Evolutionary conservation across 2,329 filamentous ascomycete species (phyloP), one percentile per base, ranked within the genome.

Genomic region (Claviceps fusiformis): DNA sequence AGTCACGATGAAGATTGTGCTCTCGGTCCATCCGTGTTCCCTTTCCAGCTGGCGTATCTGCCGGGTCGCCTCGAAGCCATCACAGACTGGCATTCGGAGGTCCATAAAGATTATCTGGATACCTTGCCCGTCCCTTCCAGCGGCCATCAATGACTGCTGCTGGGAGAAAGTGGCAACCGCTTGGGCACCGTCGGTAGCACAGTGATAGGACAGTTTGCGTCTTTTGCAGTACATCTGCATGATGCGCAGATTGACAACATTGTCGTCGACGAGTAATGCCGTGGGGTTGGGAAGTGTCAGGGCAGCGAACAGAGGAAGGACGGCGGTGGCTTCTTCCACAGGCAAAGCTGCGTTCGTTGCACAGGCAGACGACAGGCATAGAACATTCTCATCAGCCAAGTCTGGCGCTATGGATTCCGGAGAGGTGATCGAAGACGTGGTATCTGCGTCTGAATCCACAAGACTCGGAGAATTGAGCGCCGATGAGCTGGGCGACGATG

Each of bases 211-310:
- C 29, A 75, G 66, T 0, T 68, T 67, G 11, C 73, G 65, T 46
- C 71, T 71, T 54, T 71, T 69, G 52, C 75, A 72, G 59, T 75
- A 76, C 61, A 75, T 73, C 19, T 70, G 65, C 33, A 77, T 59
- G 31, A 77, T 74, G 24, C 74, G 73, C 0, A 76, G 67, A 27
- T 77, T 77, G 54, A 77, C 71, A 3, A 69, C 54, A 49, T 77
- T 77, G 57, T 76, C 75, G 57, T 77, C 75, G 0, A 76, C 74
- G 0, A 77, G 62, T 0, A 77, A 65, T 0, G 63, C 63, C 17
- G 55, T 55, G 3, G 66, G 66, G 0, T 55, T 60, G 5, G 57
- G n/a, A 7, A 55, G 24, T 15, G 50, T 41, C 0, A 53, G 31
- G 1, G 39, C 9, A 13, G 43, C n/a, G 6, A 41, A 9, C 17